Conservation (phyloP, 345 rosid genomes). For the Camelina sativa region DNA sequence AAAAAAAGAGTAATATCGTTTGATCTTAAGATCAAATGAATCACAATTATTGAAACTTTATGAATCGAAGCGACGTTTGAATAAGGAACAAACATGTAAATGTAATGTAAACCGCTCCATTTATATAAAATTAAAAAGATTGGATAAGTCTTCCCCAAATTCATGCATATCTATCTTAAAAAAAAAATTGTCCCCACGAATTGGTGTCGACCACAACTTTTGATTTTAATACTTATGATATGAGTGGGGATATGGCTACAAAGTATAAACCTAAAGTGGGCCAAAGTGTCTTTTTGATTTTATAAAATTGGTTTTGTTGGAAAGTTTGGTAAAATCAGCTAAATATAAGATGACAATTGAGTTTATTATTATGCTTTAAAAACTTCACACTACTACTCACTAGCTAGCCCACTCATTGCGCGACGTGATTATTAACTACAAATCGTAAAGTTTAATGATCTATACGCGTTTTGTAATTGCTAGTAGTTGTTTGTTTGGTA, state of each 20-base stretch:
- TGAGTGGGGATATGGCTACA: constrained; percentile 20
- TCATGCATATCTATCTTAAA: constrained; percentile 35
- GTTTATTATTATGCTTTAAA: constrained; percentile 10
- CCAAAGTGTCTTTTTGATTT: constrained; percentile 14
- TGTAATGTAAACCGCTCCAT: not conserved
- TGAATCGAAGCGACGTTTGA: constrained; percentile 14
- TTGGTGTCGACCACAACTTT: constrained; percentile 34
- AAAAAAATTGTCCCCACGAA: constrained; percentile 26
- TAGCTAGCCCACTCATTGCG: constrained; percentile 11
- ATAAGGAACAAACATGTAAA: not conserved
- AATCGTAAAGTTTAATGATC: not conserved
- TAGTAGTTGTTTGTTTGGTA: not conserved
- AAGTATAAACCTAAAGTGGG: constrained; percentile 33
- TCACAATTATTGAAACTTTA: constrained; percentile 7
- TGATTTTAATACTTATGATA: constrained; percentile 5
- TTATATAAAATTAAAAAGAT: not conserved
- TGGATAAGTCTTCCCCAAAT: constrained; percentile 19
- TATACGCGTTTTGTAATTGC: not conserved
- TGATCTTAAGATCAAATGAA: not conserved
- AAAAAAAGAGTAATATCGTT: not conserved
- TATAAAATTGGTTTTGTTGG: constrained; percentile 11
- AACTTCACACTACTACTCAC: not conserved
- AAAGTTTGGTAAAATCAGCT: constrained; percentile 34
- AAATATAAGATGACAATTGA: constrained; percentile 29
- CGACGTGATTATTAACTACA: not conserved